Conservation (phyloP, 2,329 filamentous ascomycete genomes). For the Fusarium sp. region DNA sequence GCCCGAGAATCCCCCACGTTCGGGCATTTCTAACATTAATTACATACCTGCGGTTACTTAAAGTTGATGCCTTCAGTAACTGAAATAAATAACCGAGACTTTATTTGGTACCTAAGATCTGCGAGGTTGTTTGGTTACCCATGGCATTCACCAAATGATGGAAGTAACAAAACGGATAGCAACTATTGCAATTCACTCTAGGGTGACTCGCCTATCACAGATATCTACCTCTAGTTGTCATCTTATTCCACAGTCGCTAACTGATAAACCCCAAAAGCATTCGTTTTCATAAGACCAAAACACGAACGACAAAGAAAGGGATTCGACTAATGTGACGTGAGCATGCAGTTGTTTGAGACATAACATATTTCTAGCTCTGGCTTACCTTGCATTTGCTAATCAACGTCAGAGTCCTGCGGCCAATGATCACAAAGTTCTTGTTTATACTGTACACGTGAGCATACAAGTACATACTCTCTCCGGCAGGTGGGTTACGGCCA, state of each 20-base stretch:
- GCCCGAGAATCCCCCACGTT: constrained; percentile 16
- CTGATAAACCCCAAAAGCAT: constrained; percentile 1
- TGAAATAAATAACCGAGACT: not conserved
- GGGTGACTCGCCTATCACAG: not conserved
- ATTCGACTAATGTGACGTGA: not conserved
- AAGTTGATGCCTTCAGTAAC: not conserved
- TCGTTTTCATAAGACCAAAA: not conserved
- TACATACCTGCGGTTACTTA: not conserved
- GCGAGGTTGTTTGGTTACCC: not conserved
- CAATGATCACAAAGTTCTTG: not conserved
- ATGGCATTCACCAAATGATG: not conserved
- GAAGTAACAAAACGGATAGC: not conserved
- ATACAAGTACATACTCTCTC: not conserved
- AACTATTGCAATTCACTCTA: not conserved
- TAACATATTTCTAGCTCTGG: not conserved
- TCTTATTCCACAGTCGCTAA: not conserved
- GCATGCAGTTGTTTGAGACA: not conserved
- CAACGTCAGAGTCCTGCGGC: not conserved
- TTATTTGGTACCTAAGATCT: not conserved
- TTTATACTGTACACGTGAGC: not conserved
- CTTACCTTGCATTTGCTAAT: not conserved
- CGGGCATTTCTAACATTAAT: not conserved
- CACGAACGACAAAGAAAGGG: not conserved
- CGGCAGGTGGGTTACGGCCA: no score
- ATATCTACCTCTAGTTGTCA: no score